Evolutionary conservation across 169 alveolate genomes (phyloP), one percentile per base, ranked within the genome.

Genomic region (Neospora caninum): DNA sequence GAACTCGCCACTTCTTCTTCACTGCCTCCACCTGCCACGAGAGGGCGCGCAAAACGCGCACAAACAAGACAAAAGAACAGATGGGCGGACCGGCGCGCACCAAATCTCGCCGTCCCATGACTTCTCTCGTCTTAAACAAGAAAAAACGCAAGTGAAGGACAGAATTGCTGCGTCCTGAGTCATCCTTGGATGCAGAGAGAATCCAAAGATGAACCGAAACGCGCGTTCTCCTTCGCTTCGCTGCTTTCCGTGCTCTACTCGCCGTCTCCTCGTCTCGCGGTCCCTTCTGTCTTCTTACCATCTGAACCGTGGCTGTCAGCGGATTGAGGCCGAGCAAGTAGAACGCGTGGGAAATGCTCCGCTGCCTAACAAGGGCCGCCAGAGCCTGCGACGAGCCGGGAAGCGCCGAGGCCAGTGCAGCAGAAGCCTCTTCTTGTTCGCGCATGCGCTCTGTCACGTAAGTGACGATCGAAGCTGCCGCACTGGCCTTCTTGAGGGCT

Each of bases 361-460:
- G 58, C 64, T 69, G 84, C 41, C 94, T 88, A 10, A 86, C 70
- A 39, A 64, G 89, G 29, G 94, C 94, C 38, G 94, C 83, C 43
- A 83, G 34, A 31, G 94, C 89, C 73, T 88, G 88, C 22, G 94
- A 38, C 13, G 94, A 58, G 25, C 94, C 94, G 0, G 86, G 82
- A 29, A 27, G 39, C 45, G 94, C 94, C 58, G 94, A 88, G 31
- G 84, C 82, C 31, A 83, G 88, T 22, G 94, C 94, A 34, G 91
- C 91, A 10, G 89, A 69, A 20, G 94, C 94, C n/a, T 91, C 80
- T 67, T 91, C 69, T 83, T 91, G 94, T 83, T 91, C 94, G 69
- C 73, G 80, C 94, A 73, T 84, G 89, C 94, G 94, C 80, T 78
- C 89, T 43, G 58, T 84, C 94, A 91, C 94, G 91, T 73, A 91